Base-by-base conservation (phyloP, 805 yeast genomes). In the Wickerhamomyces mucosus region DNA sequence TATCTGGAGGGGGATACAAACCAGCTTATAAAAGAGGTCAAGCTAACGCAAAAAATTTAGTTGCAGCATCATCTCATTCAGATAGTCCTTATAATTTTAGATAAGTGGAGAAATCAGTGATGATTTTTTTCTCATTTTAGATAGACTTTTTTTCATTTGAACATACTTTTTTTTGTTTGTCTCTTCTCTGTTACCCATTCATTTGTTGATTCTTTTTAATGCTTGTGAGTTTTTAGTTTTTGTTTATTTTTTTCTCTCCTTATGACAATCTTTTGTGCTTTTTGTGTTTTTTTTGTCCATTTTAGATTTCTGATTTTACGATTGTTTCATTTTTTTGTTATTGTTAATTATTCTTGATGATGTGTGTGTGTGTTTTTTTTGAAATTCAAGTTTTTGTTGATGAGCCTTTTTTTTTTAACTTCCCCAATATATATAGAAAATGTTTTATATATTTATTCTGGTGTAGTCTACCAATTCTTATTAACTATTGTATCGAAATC, bases 61-160 rank as follows among this genome's bases (percentile, higher is more conserved):
- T 67, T 3, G 56, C 69, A 10, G 64, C 71, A 7, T 56, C 69
- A 2, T 34, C 56, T 21, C 45, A 59, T 5, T 46, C 50, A 26
- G 67, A 63, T 36, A 59, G 69, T 41, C 70, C 73, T 3, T 71
- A 69, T 40, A 64, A 55, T 25, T 46, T 60, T 27, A 55, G 63
- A 42, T 58, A 41, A 45, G 16, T 16, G 19, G n/a, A n/a, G n/a
- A n/a, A n/a, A n/a, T 23, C 6, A n/a, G 7, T 21, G 24, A 21
- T 21, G 11, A 7, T 6, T n/a, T 6, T 16, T 22, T 27, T 15
- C 10, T 18, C 14, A 13, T 19, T 13, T 6, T 19, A 18, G 17
- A 15, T 11, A 15, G 17, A 19, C 19, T 31, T 18, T 15, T 12
- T 31, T 22, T 16, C 12, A 21, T 34, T 23, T 17, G n/a, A 8